Evolutionary conservation across 1,139 yeast genomes (phyloP), one percentile per base, ranked within the genome.

Genomic region (Candida labiduridarum): DNA sequence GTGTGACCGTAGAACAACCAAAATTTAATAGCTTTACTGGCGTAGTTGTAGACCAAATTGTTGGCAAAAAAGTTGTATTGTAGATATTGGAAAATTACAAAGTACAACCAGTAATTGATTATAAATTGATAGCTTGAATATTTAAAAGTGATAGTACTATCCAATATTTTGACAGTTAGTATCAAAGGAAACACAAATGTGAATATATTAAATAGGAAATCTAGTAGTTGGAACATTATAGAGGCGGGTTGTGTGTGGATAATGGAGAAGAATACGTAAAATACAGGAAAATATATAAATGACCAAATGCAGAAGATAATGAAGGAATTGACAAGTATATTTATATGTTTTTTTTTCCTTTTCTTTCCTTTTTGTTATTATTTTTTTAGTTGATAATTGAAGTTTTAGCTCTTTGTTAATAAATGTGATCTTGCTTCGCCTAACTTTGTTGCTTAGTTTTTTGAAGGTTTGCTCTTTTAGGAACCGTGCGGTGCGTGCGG

Each of bases 31-130:
- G 29, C 25, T 14, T 35, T 18, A 3, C 14, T 31, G 2, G 31
- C 19, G 10, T 44, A 44, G 10, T 27, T 22, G 46, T 36, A 35
- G 5, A 48, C 11, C 15, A n/a, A 8, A 42, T 43, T 43, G 10
- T 15, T 15, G 5, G 6, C 18, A n/a, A 36, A 36, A 14, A 11
- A 15, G 15, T 19, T 16, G 31, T 44, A 29, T 19, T 19, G 35
- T 18, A 42, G 30, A 18, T 42, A 49, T 30, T 49, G 50, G n/a
- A 54, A 19, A 12, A 46, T 2, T 2, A 53, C 44, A 44, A 49
- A 55, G 41, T 54, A 56, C 18, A 56, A 8, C 59, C 59, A 56
- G 44, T 56, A 56, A 41, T 56, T 56, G 18, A 56, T 36, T 19
- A 56, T 38, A 29, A 47, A 54, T 44, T 53, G 55, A 42, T 56